phyloP scores from a whole-genome alignment of 257 asterid species.

The Cruciata laevipes region DNA sequence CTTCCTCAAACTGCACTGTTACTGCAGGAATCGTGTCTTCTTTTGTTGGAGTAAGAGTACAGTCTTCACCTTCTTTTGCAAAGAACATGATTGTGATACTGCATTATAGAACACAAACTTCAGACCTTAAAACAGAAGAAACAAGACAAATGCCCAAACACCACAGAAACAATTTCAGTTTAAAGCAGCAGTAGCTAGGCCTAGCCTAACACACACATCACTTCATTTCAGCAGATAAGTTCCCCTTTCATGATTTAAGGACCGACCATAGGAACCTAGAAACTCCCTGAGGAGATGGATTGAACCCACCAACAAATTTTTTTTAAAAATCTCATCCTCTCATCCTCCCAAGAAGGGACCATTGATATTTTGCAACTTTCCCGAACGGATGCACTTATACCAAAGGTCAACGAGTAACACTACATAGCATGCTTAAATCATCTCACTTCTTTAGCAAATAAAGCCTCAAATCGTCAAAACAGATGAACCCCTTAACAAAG shows the following conservation, averaged over 20 bases:
- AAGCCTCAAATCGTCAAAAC: not conserved
- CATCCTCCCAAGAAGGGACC: not conserved
- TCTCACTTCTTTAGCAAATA: not conserved
- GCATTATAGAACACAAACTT: conserved; percentile 24
- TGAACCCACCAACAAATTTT: not conserved
- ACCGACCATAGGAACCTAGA: not conserved
- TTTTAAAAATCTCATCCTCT: not conserved
- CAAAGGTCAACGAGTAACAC: not conserved
- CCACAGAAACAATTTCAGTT: not conserved
- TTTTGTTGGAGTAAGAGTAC: conserved; percentile 60
- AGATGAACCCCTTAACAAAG: not conserved
- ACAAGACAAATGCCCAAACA: not conserved
- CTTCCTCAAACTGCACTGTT: conserved; percentile 60
- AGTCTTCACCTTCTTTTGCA: conserved; percentile 87
- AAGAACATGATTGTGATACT: conserved; percentile 80
- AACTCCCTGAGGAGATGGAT: not conserved
- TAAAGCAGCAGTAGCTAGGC: not conserved
- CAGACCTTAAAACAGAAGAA: not conserved
- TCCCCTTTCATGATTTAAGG: not conserved
- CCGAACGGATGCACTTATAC: not conserved
- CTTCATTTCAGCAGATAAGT: not conserved
- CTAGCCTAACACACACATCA: not conserved
- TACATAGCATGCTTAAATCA: not conserved
- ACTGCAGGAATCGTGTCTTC: conserved; percentile 62
- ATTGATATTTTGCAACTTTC: not conserved